These are phyloP conservation scores for Dictyostelium capitatum DNA, from an alignment of 78 protist genomes.

Conservation along the genomic window DNA sequence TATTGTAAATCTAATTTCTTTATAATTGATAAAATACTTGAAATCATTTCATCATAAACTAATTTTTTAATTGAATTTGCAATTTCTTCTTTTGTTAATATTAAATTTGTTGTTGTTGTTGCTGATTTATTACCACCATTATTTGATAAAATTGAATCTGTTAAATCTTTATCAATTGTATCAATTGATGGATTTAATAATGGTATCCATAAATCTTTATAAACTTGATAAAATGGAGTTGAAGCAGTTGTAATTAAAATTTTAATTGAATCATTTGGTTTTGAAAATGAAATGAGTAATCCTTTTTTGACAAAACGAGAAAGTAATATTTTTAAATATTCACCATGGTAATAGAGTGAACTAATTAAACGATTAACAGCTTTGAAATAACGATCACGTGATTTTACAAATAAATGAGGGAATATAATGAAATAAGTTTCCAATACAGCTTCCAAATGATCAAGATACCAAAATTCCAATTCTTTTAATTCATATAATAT, in stretches of 20 bases:
- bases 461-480: constrained; percentile 66
- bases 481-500: constrained; percentile 70
- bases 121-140: background rate
- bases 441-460: constrained; percentile 39
- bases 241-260: constrained; percentile 47
- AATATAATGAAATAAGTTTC: constrained; percentile 69
- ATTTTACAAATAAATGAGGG: constrained; percentile 56
- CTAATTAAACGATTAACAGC: constrained; percentile 57
- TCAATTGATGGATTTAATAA: constrained; percentile 45
- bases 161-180: background rate
- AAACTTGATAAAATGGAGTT: constrained; percentile 57
- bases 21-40: constrained; percentile 31
- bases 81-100: background rate
- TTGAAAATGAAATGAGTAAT: constrained; percentile 66
- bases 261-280: constrained; percentile 31
- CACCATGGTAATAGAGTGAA: constrained; percentile 45
- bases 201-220: constrained; percentile 55
- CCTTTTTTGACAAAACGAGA: constrained; percentile 38
- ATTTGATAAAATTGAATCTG: background rate
- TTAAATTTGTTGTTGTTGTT: background rate
- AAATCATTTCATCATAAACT: constrained; percentile 57
- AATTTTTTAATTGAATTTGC: constrained; percentile 1
- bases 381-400: constrained; percentile 51
- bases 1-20: constrained; percentile 56
- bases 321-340: constrained; percentile 37